Base-by-base conservation (phyloP, 164 flowering plant species). In the Tetracentron sinense region DNA sequence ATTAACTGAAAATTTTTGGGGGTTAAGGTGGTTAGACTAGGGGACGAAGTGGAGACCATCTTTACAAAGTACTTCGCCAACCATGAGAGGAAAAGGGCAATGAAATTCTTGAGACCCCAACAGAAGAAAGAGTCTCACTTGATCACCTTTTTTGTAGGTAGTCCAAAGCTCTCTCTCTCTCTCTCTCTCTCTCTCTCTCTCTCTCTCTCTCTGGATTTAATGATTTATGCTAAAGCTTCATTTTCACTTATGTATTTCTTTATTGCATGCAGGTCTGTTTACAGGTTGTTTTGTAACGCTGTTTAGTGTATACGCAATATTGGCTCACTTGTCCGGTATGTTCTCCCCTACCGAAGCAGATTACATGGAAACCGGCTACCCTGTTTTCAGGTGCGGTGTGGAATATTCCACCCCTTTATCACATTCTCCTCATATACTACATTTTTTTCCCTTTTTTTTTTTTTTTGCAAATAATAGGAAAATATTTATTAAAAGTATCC, bases 381-480 rank as follows among this genome's bases (percentile, higher is more conserved):
- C 99, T 60, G 83, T 92, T 81, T 95, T 95, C 82, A 92, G 97
- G 99, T 92, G 75, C 47, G n/a, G n/a, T n/a, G n/a, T n/a, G n/a
- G n/a, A n/a, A n/a, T n/a, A n/a, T n/a, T n/a, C n/a, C n/a, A n/a
- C n/a, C n/a, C n/a, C n/a, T n/a, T n/a, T n/a, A n/a, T n/a, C n/a
- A n/a, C 28, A 31, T 28, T 26, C n/a, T n/a, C n/a, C n/a, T n/a
- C n/a, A n/a, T n/a, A n/a, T n/a, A n/a, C n/a, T n/a, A n/a, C n/a
- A n/a, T n/a, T n/a, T n/a, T n/a, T n/a, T n/a, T n/a, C n/a, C n/a
- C n/a, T n/a, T n/a, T n/a, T n/a, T n/a, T n/a, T n/a, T n/a, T n/a
- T n/a, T n/a, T n/a, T n/a, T n/a, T n/a, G n/a, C n/a, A n/a, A n/a
- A n/a, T n/a, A n/a, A n/a, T n/a, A n/a, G n/a, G n/a, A n/a, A n/a